phyloP scores from a whole-genome alignment of 495 filamentous ascomycete genomes.

The Podospora pseudoanserina region DNA sequence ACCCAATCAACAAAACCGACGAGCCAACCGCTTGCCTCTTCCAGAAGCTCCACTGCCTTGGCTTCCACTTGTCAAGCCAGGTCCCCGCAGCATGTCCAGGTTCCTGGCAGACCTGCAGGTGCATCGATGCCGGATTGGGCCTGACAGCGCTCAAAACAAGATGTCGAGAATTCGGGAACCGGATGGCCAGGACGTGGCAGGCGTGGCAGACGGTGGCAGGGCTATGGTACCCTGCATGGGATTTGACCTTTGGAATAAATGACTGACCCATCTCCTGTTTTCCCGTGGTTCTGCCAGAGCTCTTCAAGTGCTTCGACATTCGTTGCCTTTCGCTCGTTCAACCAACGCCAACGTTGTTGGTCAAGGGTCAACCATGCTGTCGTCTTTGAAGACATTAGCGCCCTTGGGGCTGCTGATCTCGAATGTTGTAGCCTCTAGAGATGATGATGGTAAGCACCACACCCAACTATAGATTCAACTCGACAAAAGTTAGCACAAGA shows the following conservation, averaged over 20 bases:
- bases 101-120: background rate
- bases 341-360: background rate
- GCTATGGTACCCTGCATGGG: background rate
- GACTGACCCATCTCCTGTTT: background rate
- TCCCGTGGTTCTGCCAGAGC: background rate
- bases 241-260: background rate
- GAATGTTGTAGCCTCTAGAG: background rate
- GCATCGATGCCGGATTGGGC: background rate
- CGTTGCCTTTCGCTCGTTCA: background rate
- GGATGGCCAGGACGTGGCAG: background rate
- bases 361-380: slow-evolving; percentile 1
- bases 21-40: background rate
- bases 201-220: too few species aligned
- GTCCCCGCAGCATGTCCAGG: background rate
- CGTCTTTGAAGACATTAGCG: slow-evolving; percentile 8
- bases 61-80: background rate
- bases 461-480: background rate
- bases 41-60: background rate
- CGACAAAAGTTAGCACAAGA: background rate
- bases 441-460: background rate
- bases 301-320: background rate
- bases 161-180: background rate
- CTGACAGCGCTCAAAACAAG: slow-evolving; percentile 3
- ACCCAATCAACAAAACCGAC: background rate
- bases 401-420: slow-evolving; percentile 5